Evolutionary conservation across 2,329 filamentous ascomycete genomes (phyloP), one percentile per base, ranked within the genome.

Genomic region (Mycosphaerella arachidis): DNA sequence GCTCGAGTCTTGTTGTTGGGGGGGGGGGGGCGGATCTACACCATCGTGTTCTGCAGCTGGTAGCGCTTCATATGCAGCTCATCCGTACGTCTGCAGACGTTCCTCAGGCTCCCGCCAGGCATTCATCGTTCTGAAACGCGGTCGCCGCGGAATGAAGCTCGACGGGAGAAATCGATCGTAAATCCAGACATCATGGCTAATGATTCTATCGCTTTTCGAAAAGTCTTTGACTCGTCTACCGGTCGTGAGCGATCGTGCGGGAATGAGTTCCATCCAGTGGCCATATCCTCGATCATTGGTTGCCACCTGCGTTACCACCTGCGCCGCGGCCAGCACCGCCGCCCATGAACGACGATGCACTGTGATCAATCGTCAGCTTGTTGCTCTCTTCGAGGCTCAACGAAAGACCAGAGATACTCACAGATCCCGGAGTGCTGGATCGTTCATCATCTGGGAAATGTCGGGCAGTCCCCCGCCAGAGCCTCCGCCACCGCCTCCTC

Each of bases 381-480:
- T 40, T 24, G 30, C 12, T 46, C 27, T 33, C 24, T 35, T 30
- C 48, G n/a, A 56, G 4, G 27, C 16, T 55, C 9, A 33, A 46
- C 13, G 43, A 51, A 29, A 5, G 48, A 33, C 6, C 50, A n/a
- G 33, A 10, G 29, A 31, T 16, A 85, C 90, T 90, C 78, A 95
- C 92, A 97, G 92, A 60, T 97, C 91, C 48, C 91, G 91, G 75
- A 99, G 88, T 73, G 79, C 89, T 52, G 94, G 94, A 74, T 99
- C 94, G 65, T 86, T 88, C 94, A 99, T 96, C 75, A 99, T 79
- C 66, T 83, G 82, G 58, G 84, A 82, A 71, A 97, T 80, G 75
- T 97, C 91, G 7, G 94, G 94, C 89, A 96, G 92, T 54, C 93
- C 93, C 55, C 89, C 90, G 48, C 89, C 89, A 30, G 68, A 74